These are phyloP conservation scores for Sporothrix pallida DNA, from an alignment of 2,329 filamentous ascomycete genomes.

Conservation along the genomic window DNA sequence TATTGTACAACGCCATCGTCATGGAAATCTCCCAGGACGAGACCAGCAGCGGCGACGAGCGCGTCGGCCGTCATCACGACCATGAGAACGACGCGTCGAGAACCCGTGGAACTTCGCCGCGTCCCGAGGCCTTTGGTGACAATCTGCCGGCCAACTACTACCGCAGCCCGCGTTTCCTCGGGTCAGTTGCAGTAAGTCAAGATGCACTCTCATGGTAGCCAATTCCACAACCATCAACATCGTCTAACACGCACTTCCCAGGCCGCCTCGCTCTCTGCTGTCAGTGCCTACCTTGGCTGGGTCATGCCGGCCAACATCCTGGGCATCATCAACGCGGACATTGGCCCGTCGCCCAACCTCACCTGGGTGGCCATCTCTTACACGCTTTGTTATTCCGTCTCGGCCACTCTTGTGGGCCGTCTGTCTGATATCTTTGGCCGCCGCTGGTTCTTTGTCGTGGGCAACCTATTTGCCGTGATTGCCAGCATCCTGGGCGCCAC, in stretches of 20 bases:
- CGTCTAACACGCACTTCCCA: constrained; percentile 19
- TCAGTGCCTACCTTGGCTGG: constrained; percentile 49
- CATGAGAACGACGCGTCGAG: not conserved
- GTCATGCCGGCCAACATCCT: constrained; percentile 48
- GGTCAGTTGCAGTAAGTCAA: constrained; percentile 38
- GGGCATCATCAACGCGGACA: constrained; percentile 38
- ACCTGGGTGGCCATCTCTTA: constrained; percentile 47
- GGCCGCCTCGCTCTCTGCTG: constrained; percentile 48
- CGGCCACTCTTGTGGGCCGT: constrained; percentile 46
- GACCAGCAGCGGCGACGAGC: not conserved
- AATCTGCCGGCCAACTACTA: constrained; percentile 48
- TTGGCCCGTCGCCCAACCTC: constrained; percentile 45
- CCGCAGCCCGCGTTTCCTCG: constrained; percentile 46
- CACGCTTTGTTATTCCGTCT: constrained; percentile 47
- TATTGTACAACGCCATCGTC: too few species aligned
- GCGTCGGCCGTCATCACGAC: not conserved
- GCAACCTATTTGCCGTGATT: constrained; percentile 46
- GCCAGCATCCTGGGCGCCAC: constrained; percentile 47
- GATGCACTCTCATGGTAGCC: too few species aligned
- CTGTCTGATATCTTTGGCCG: constrained; percentile 51
- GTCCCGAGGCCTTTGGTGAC: constrained; percentile 43
- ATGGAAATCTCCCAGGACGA: not conserved
- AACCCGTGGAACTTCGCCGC: not conserved
- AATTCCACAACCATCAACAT: not conserved
- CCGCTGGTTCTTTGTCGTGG: constrained; percentile 50